Evolutionary conservation across 257 asterid genomes (phyloP), one percentile per base, ranked within the genome.

Genomic region (Nemophila menziesii): DNA sequence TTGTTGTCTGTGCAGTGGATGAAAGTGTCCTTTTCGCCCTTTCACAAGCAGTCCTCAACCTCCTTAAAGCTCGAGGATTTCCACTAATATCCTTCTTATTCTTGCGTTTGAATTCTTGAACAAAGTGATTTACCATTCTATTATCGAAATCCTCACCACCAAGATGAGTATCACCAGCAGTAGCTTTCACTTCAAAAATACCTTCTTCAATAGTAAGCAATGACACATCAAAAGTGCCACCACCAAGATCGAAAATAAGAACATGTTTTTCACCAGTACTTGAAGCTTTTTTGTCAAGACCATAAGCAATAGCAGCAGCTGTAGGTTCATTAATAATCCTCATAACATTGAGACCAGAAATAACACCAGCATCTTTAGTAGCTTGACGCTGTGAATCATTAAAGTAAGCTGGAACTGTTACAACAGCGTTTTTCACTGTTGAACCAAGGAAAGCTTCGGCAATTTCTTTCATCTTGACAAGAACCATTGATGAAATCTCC

Each of bases 261-360:
- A 68, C 66, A 22, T 55, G 63, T 44, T 58, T 68, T 48, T 68
- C 75, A 5, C 74, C 74, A 0, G 48, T 0, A 16, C 62, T 64
- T 4, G 43, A 8, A 0, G 71, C 44, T 17, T 63, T 63, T 67
- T 68, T 68, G 19, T 67, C 74, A 27, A 68, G 67, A 15, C 75
- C 75, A 39, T 68, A 68, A 5, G 75, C 75, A 12, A 68, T 68
- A 1, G 75, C 75, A 21, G 71, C 75, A 18, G 75, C 75, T 4
- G 75, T 68, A 0, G 75, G 75, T 39, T 68, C 75, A 2, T 68
- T 68, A 6, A 68, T 68, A 19, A 68, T 63, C 15, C 74, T 56
- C 62, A 60, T 56, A 19, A 68, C 67, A 2, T 68, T 55, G 1
- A 68, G 57, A 20, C 74, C 74, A 4, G 70, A 42, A 36, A 68